A percentile compares a stretch with the other conserved stretches of the same genome.
Evolutionary conservation across 2,329 filamentous ascomycete species (phyloP).

Genomic region (Penicillium sp.): DNA sequence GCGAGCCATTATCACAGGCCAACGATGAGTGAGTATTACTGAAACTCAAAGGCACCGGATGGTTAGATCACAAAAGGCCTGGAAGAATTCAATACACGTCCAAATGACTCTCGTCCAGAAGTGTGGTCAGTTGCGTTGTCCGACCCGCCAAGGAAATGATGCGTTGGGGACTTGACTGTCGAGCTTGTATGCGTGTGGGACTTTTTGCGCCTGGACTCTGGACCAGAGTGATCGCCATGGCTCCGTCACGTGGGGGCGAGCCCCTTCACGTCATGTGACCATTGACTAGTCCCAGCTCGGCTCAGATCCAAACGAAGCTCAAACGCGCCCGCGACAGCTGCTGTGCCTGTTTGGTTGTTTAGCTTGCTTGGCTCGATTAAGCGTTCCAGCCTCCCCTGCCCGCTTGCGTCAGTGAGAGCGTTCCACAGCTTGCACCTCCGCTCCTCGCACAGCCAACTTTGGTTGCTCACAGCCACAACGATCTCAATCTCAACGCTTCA

Average conservation of each 20-base stretch:
- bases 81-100: slow-evolving; percentile 21
- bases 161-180: background rate
- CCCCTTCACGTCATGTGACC: background rate
- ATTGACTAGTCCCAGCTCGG: slow-evolving; percentile 20
- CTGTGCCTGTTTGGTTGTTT: slow-evolving; percentile 2
- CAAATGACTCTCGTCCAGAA: slow-evolving; percentile 8
- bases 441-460: background rate
- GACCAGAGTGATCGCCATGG: background rate
- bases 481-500: too few species aligned
- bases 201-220: slow-evolving; percentile 14
- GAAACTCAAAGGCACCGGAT: slow-evolving; percentile 29
- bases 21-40: slow-evolving; percentile 48
- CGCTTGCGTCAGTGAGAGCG: slow-evolving; percentile 25
- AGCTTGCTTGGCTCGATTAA: background rate
- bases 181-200: background rate
- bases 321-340: slow-evolving; percentile 10
- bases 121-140: slow-evolving; percentile 1
- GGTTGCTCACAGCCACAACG: too few species aligned
- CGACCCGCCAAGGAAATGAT: background rate
- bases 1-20: slow-evolving; percentile 54
- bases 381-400: slow-evolving; percentile 20
- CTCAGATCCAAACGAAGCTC: slow-evolving; percentile 19
- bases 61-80: slow-evolving; percentile 12
- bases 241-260: slow-evolving; percentile 8
- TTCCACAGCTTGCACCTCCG: slow-evolving; percentile 2